Conservation (phyloP, 2,329 filamentous ascomycete species). For the Hypoxylon sp. region DNA sequence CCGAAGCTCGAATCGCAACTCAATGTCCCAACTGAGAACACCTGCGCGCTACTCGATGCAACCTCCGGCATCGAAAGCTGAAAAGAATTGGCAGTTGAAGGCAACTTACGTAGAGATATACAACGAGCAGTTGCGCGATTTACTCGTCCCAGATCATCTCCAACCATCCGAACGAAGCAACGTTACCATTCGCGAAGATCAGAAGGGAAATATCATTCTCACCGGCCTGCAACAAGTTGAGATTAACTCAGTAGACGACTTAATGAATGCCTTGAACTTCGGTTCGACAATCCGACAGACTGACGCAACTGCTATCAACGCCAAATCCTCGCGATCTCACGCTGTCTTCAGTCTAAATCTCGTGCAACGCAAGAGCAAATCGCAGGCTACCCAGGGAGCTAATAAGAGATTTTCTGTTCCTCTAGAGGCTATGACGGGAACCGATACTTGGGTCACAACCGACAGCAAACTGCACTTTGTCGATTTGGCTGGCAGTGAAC, state of each 20-base stretch:
- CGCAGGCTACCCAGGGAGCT: constrained; percentile 65
- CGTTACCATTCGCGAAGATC: constrained; percentile 95
- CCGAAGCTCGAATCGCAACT: constrained; percentile 69
- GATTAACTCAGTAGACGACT: constrained; percentile 91
- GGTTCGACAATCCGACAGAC: constrained; percentile 96
- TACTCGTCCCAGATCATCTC: constrained; percentile 83
- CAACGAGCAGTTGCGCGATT: constrained; percentile 94
- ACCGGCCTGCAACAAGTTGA: constrained; percentile 90
- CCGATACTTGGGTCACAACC: constrained; percentile 81
- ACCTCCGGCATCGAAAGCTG: constrained; percentile 62
- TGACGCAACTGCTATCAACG: constrained; percentile 96
- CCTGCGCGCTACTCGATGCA: constrained; percentile 83
- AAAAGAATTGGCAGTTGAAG: constrained; percentile 90
- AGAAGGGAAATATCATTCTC: constrained; percentile 92
- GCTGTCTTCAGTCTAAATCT: constrained; percentile 97
- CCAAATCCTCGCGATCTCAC: constrained; percentile 96
- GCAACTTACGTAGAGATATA: constrained; percentile 98
- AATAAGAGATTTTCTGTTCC: constrained; percentile 93
- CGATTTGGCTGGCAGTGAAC: constrained; percentile 95
- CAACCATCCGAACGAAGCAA: constrained; percentile 77
- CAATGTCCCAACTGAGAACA: constrained; percentile 83
- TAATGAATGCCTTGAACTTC: constrained; percentile 90
- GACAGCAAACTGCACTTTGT: constrained; percentile 99
- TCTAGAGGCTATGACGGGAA: constrained; percentile 80
- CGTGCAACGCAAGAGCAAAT: constrained; percentile 82